Base-by-base conservation (phyloP, 2,329 filamentous ascomycete genomes). In the Mycogone perniciosa region DNA sequence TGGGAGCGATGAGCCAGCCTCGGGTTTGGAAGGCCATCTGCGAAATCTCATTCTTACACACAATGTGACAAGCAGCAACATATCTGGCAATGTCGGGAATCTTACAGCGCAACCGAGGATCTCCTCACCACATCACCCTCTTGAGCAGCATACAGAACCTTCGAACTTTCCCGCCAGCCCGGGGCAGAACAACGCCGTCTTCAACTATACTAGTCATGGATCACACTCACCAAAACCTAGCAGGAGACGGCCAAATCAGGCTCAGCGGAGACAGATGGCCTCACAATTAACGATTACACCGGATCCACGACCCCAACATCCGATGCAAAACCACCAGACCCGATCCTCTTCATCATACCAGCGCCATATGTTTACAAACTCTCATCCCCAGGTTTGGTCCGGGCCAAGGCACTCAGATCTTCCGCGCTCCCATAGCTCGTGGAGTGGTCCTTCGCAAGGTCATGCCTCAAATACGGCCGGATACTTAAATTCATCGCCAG, bases 191-290 rank as follows among this genome's bases (percentile, higher is more conserved):
- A 9, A n/a, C 31, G 7, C 42, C 31, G 40, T 30, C 20, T 4
- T 35, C 5, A 11, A 26, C 20, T 38, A 43, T 35, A 5, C 11
- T 27, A 13, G n/a, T 7, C 42, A 43, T 46, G 49, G 31, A 9
- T 44, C 55, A 6, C 54, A 57, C 39, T 46, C 57, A 20, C 60
- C 58, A 56, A 72, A 66, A 48, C 50, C 61, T n/a, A 53, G 58
- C 46, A 69, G 70, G 58, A 81, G 75, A 58, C 77, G 81, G 26
- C 76, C 71, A 3, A 85, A 85, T 54, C 82, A 85, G 60, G 81
- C 81, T 1, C 79, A 84, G 57, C 73, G 81, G 44, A 76, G 81
- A 26, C 79, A 84, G 59, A 80, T 83, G 77, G 82, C 74, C 50
- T 73, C 80, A 4, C 76, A 84, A 56, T 59, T 82, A 13, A 74